Evolutionary conservation across 176 grass and related monocot species (phyloP), one percentile per base, ranked within the genome.

Genomic region (Bonia amplexicaulis): DNA sequence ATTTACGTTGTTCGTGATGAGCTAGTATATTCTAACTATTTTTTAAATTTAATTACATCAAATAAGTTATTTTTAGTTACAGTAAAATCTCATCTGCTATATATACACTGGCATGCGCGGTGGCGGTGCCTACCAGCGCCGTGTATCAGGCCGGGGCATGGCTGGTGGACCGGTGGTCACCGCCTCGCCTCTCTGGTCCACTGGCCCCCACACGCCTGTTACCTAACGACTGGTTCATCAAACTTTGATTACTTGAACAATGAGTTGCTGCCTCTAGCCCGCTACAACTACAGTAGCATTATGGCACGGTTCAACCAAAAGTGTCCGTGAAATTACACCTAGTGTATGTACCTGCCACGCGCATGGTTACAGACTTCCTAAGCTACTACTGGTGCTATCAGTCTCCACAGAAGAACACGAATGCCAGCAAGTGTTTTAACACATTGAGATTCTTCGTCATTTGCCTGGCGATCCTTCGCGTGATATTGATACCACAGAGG

Each of bases 111-210:
- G 9, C 61, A 80, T 64, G 61, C 66, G 60, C 46, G 81, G 81
- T 48, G 81, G 60, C 46, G 81, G 81, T 48, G 81, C 67, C 70
- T 59, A 64, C 54, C 11, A 0, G 46, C 27, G 62, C 62, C 62
- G 63, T 16, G 77, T 4, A 47, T 4, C 76, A 20, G 60, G 27
- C 15, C 59, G 59, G 74, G 54, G 59, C n/a, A 3, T 33, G 74
- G 57, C 1, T 9, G 40, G 58, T 29, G 57, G 76, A 12, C 77
- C 78, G 45, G 78, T 80, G 78, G 78, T 39, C 78, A 52, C 78
- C 13, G 35, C 4, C 51, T 2, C 45, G 12, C 25, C 40, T 8
- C 65, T 10, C 64, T 37, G 64, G 64, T 37, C 64, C 64, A 14
- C 29, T 8, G 27, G 9, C 22, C 26, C 29, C 14, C 15, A 20